A percentile compares a stretch with the other conserved stretches of the same genome.
Evolutionary conservation across 306 rosid species (phyloP).

Genomic region (Alnus rubra): DNA sequence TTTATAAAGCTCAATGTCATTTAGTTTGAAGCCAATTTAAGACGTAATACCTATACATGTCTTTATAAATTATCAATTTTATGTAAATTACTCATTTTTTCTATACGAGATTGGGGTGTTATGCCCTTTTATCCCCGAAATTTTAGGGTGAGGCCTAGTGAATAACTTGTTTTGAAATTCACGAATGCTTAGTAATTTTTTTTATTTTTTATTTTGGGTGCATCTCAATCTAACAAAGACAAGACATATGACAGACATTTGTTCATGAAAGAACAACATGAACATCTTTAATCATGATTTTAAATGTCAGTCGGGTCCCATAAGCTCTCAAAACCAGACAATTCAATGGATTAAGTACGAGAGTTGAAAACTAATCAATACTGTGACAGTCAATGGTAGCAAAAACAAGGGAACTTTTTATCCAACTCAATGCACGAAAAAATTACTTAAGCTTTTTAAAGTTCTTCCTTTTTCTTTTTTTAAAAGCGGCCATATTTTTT

Average conservation of each 20-base stretch:
- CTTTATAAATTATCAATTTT: no score
- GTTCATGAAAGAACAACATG: constrained; percentile 57
- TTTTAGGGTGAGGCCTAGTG: background rate
- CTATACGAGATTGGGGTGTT: no score
- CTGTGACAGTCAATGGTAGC: constrained; percentile 81
- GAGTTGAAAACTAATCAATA: constrained; percentile 37
- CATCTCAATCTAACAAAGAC: constrained; percentile 44
- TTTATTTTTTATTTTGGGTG: constrained; percentile 14
- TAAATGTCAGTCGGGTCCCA: constrained; percentile 51
- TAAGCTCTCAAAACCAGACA: constrained; percentile 35
- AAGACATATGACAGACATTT: constrained; percentile 46
- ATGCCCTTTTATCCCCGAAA: background rate
- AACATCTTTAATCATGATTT: constrained; percentile 50
- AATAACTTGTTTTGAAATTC: background rate
- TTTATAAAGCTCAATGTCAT: no score
- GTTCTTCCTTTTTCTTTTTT: constrained; percentile 40
- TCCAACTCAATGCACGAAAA: constrained; percentile 67
- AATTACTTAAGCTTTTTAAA: constrained; percentile 56
- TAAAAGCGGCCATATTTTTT: constrained; percentile 46
- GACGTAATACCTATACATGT: no score
- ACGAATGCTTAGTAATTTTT: background rate
- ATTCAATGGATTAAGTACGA: constrained; percentile 19
- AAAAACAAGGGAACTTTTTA: constrained; percentile 63
- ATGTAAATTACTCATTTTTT: no score
- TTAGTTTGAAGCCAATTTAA: no score